A percentile compares a stretch with the other conserved stretches of the same genome.
These are phyloP conservation scores for Blastomyces percursus DNA, from an alignment of 2,329 filamentous ascomycete genomes.

Conservation along the genomic window DNA sequence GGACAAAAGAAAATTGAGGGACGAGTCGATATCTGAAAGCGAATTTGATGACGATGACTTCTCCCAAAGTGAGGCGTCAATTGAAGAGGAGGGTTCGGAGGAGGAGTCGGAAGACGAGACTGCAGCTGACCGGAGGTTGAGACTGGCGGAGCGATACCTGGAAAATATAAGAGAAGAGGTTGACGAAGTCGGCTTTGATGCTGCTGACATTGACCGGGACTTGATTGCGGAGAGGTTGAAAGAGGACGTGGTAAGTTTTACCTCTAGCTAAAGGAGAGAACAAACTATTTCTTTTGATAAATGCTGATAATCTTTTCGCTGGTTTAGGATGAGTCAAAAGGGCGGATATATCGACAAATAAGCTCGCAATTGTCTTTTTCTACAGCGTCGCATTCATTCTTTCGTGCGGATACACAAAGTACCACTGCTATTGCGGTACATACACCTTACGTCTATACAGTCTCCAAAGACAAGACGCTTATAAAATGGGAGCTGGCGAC, in stretches of 20 bases:
- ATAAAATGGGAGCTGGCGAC: constrained; percentile 79
- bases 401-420: constrained; percentile 65
- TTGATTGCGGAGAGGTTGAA: constrained; percentile 80
- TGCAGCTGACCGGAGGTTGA: constrained; percentile 72
- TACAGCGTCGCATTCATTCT: constrained; percentile 56
- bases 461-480: constrained; percentile 71
- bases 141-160: constrained; percentile 83
- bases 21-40: constrained; percentile 80
- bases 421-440: constrained; percentile 72
- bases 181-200: constrained; percentile 80
- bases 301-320: neutral
- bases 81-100: constrained; percentile 40
- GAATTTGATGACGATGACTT: constrained; percentile 58
- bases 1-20: constrained; percentile 39
- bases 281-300: neutral
- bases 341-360: constrained; percentile 73
- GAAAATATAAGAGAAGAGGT: constrained; percentile 78
- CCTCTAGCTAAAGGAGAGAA: neutral
- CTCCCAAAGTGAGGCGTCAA: constrained; percentile 37
- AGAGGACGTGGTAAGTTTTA: constrained; percentile 60
- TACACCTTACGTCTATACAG: constrained; percentile 74
- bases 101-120: constrained; percentile 66
- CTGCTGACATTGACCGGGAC: constrained; percentile 84
- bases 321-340: constrained; percentile 64
- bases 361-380: constrained; percentile 61